Evolutionary conservation across 2,329 filamentous ascomycete species (phyloP).

Genomic region (Ceratocystis harringtonii): DNA sequence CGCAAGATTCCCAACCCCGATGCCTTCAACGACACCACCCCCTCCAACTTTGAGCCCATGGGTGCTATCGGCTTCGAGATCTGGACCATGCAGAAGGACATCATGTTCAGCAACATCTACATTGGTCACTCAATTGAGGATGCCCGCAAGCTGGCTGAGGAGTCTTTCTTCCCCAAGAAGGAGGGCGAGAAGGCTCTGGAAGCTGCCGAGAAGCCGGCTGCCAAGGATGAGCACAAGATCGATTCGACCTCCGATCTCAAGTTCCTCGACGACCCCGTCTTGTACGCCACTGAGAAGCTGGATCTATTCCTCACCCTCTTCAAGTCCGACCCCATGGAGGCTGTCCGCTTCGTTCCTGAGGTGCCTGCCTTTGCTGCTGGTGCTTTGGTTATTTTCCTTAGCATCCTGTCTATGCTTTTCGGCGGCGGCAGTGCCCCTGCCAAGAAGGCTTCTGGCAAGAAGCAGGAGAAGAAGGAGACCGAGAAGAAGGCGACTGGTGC

Average conservation of each 20-base stretch:
- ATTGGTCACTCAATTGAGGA: constrained; percentile 94
- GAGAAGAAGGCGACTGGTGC: constrained; percentile 51
- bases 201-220: constrained; percentile 65
- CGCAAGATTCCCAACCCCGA: constrained; percentile 93
- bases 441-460: constrained; percentile 60
- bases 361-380: constrained; percentile 68
- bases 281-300: constrained; percentile 81
- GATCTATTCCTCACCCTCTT: constrained; percentile 77
- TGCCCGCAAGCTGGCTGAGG: constrained; percentile 71
- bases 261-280: constrained; percentile 82
- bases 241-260: constrained; percentile 56
- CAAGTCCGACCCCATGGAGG: constrained; percentile 67
- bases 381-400: constrained; percentile 52
- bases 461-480: constrained; percentile 41
- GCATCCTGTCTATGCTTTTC: constrained; percentile 53
- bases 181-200: constrained; percentile 67
- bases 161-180: constrained; percentile 84
- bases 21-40: constrained; percentile 94
- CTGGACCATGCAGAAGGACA: constrained; percentile 99
- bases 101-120: constrained; percentile 99
- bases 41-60: constrained; percentile 94
- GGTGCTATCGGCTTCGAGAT: constrained; percentile 98
- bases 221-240: constrained; percentile 41
- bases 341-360: constrained; percentile 80
- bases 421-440: constrained; percentile 50